These are phyloP conservation scores for Colletotrichum filicis DNA, from an alignment of 2,329 filamentous ascomycete genomes.

Conservation along the genomic window DNA sequence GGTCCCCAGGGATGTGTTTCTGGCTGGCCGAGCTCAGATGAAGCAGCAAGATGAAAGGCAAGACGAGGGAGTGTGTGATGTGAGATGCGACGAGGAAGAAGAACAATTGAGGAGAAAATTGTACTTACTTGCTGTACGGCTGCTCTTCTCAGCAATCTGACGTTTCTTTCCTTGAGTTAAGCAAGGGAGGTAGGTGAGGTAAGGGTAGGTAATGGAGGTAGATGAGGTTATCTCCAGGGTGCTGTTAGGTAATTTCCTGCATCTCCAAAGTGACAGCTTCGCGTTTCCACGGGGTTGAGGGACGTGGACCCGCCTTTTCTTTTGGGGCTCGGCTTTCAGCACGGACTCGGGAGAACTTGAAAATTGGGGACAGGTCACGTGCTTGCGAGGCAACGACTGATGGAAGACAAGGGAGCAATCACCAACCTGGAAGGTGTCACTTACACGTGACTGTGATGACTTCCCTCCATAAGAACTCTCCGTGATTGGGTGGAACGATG, in stretches of 20 bases:
- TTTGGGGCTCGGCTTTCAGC: neutral
- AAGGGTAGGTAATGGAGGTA: constrained; percentile 7
- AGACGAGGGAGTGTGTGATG: neutral
- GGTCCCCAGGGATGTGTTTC: constrained; percentile 24
- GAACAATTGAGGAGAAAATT: neutral
- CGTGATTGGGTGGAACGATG: neutral
- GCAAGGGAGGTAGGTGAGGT: neutral
- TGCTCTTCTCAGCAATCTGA: neutral
- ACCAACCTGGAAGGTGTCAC: no score
- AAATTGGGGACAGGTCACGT: constrained; percentile 1
- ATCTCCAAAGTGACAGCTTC: constrained; percentile 34
- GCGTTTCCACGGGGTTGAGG: constrained; percentile 3
- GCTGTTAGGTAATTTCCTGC: constrained; percentile 29
- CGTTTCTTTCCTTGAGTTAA: neutral
- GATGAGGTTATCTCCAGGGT: constrained; percentile 28
- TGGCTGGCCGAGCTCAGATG: constrained; percentile 21
- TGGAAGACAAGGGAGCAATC: neutral
- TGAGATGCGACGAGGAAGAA: neutral
- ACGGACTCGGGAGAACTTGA: constrained; percentile 18
- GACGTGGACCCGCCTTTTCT: neutral
- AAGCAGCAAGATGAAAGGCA: constrained; percentile 11
- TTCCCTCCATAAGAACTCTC: neutral
- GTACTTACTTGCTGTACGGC: constrained; percentile 1
- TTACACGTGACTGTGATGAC: constrained; percentile 2
- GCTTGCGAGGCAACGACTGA: neutral